Evolutionary conservation across 345 rosid genomes (phyloP).

Genomic region (Rubroshorea leprosula): DNA sequence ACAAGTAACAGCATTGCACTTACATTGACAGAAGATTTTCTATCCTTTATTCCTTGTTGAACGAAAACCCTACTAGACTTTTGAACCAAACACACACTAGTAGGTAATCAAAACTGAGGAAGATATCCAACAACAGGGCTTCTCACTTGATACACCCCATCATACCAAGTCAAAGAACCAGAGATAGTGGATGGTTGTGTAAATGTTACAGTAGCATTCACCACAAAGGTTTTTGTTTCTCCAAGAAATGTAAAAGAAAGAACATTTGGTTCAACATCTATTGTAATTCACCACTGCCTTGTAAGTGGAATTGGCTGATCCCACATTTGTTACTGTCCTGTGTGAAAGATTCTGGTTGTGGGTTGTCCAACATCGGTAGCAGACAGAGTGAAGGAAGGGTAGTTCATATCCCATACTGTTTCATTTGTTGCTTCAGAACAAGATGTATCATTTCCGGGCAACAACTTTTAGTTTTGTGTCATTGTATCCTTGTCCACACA

Average conservation of each 20-base stretch:
- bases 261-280: constrained; percentile 24
- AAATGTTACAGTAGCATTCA: constrained; percentile 18
- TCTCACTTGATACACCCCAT: constrained; percentile 36
- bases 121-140: constrained; percentile 28
- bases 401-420: constrained; percentile 32
- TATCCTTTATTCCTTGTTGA: no score
- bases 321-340: constrained; percentile 39
- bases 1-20: no score
- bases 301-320: constrained; percentile 23
- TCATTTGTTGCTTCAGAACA: constrained; percentile 25
- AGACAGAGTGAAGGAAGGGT: constrained; percentile 34
- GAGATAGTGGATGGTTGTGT: constrained; percentile 6
- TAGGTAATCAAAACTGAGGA: no score
- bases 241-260: constrained; percentile 6
- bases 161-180: constrained; percentile 36
- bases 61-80: no score
- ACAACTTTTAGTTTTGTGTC: constrained; percentile 14
- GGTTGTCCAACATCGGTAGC: neutral
- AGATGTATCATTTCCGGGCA: constrained; percentile 16
- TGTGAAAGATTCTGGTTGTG: constrained; percentile 19
- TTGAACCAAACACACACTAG: no score
- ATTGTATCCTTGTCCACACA: constrained; percentile 38
- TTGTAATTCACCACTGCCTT: constrained; percentile 17
- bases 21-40: no score
- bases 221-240: constrained; percentile 19